phyloP scores from a whole-genome alignment of 176 grass and related monocot genomes.

The Zoysia japonica region DNA sequence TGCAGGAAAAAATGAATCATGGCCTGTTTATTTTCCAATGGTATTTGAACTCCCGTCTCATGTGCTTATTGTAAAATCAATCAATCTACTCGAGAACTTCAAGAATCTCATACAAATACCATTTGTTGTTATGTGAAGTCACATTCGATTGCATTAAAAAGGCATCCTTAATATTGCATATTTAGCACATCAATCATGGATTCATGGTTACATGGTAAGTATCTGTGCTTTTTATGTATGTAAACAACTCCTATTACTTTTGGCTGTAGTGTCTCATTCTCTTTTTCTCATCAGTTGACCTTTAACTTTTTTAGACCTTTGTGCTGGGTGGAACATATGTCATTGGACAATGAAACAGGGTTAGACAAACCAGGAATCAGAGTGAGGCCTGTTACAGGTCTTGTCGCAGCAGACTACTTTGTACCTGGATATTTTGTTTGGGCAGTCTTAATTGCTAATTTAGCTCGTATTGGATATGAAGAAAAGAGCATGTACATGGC shows the following conservation, averaged over 20 bases:
- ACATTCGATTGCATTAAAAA: neutral
- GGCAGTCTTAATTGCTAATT: constrained; percentile 97
- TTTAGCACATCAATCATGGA: neutral
- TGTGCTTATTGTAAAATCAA: neutral
- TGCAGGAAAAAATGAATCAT: neutral
- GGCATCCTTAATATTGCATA: neutral
- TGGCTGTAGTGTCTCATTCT: constrained; percentile 6
- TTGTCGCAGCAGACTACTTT: constrained; percentile 98
- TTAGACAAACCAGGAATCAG: constrained; percentile 89
- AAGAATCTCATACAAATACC: neutral
- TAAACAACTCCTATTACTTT: constrained; percentile 14
- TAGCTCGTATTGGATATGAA: constrained; percentile 97
- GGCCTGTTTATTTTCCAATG: neutral
- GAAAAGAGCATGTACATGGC: constrained; percentile 99
- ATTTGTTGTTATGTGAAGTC: constrained; percentile 2
- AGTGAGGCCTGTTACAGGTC: constrained; percentile 83
- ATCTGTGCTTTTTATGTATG: neutral
- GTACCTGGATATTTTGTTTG: constrained; percentile 99
- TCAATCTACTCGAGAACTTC: neutral
- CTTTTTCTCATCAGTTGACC: constrained; percentile 24
- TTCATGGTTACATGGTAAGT: neutral
- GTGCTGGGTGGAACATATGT: constrained; percentile 99
- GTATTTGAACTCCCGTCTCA: neutral
- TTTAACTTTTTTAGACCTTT: constrained; percentile 68
- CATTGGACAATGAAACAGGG: constrained; percentile 97